Evolutionary conservation across 177 flowering plant genomes (phyloP).

Genomic region (Vitis hybrid): DNA sequence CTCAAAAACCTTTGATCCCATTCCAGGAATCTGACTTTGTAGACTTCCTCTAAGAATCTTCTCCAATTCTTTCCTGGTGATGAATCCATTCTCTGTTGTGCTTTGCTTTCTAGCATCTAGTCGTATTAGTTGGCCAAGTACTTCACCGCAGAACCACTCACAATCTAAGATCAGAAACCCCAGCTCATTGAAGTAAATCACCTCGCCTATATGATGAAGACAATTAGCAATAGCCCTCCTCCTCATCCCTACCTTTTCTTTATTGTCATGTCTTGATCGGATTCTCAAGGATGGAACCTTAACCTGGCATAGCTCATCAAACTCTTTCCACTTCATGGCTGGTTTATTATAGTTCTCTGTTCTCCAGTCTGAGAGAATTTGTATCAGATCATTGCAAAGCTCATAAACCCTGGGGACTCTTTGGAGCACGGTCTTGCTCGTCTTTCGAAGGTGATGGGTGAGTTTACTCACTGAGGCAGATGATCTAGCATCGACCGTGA

Average conservation of each 20-base stretch:
- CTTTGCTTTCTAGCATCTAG: slow-evolving; percentile 53
- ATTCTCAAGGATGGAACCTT: slow-evolving; percentile 69
- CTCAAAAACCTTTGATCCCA: slow-evolving; percentile 67
- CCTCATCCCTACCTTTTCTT: slow-evolving; percentile 70
- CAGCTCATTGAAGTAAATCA: slow-evolving; percentile 71
- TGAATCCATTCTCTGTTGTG: slow-evolving; percentile 56
- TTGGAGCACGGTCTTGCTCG: slow-evolving; percentile 78
- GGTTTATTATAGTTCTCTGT: slow-evolving; percentile 66
- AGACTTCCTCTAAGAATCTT: slow-evolving; percentile 67
- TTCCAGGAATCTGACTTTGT: slow-evolving; percentile 73
- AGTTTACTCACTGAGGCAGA: slow-evolving; percentile 80
- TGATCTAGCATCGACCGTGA: slow-evolving; percentile 93
- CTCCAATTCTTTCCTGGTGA: slow-evolving; percentile 73
- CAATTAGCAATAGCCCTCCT: slow-evolving; percentile 64
- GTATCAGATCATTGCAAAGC: slow-evolving; percentile 70
- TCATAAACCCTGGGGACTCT: slow-evolving; percentile 80
- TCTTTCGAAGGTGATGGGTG: slow-evolving; percentile 59
- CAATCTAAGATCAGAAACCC: slow-evolving; percentile 77
- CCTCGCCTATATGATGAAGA: slow-evolving; percentile 80
- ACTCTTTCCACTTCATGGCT: slow-evolving; percentile 83
- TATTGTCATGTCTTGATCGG: slow-evolving; percentile 62
- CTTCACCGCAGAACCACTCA: slow-evolving; percentile 89
- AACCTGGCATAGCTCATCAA: slow-evolving; percentile 73
- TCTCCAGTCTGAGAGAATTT: slow-evolving; percentile 77
- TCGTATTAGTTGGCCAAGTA: slow-evolving; percentile 59